phyloP scores from a whole-genome alignment of 1,284 basidiomycete genomes.

The Sphagnurus paluster region DNA sequence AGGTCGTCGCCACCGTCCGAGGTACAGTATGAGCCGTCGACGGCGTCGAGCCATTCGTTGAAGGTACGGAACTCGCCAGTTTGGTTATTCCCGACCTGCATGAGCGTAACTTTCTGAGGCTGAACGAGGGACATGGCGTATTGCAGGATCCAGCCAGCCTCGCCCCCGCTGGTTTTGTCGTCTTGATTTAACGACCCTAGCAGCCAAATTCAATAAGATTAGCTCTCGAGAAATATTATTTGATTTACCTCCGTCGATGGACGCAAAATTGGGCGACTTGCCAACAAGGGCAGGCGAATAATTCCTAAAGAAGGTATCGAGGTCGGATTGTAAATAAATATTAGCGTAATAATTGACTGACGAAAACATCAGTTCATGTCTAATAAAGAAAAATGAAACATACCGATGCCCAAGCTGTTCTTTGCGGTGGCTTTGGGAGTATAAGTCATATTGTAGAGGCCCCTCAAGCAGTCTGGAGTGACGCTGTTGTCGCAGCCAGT shows the following conservation, averaged over 20 bases:
- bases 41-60: constrained; percentile 41
- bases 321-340: constrained; percentile 36
- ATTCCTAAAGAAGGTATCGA: constrained; percentile 44
- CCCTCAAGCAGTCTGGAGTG: constrained; percentile 34
- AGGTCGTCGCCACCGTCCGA: constrained; percentile 59
- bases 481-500: constrained; percentile 33
- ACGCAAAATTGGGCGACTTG: constrained; percentile 35
- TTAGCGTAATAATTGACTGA: constrained; percentile 44
- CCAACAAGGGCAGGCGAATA: constrained; percentile 37
- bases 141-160: constrained; percentile 37
- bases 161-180: constrained; percentile 31
- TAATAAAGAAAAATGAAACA: too few species aligned
- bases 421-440: constrained; percentile 28
- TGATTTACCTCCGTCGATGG: constrained; percentile 39
- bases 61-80: constrained; percentile 38
- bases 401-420: constrained; percentile 39
- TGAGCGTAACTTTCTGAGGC: constrained; percentile 38
- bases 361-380: too few species aligned
- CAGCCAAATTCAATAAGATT: not conserved
- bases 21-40: constrained; percentile 52
- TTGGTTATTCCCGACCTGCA: constrained; percentile 43
- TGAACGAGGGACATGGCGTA: constrained; percentile 34
- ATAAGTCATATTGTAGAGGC: constrained; percentile 35
- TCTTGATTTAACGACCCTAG: constrained; percentile 34
- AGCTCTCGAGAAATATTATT: not conserved